phyloP scores from a whole-genome alignment of 768 basidiomycete genomes.

The Boletus insuetus region DNA sequence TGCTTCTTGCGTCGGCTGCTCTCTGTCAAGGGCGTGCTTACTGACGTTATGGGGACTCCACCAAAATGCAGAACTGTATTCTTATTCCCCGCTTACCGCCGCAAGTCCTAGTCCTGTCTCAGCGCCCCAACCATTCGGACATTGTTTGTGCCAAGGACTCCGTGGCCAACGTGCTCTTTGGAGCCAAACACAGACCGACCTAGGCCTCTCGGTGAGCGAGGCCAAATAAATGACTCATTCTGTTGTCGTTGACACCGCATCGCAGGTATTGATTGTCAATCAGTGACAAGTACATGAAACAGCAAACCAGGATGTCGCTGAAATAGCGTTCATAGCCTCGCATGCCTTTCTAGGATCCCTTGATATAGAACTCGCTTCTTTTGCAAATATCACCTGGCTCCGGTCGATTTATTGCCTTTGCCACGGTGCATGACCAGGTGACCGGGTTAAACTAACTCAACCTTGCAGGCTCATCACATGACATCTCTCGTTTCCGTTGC shows the following conservation, averaged over 20 bases:
- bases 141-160: background rate
- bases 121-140: background rate
- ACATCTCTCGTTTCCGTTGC: background rate
- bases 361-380: background rate
- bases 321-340: background rate
- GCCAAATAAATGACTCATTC: conserved; percentile 4
- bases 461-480: background rate
- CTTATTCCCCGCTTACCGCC: conserved; percentile 8
- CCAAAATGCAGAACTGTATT: background rate
- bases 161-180: conserved; percentile 9
- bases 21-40: conserved; percentile 2
- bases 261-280: background rate
- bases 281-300: background rate
- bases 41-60: conserved; percentile 14
- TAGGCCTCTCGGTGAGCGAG: background rate
- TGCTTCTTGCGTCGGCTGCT: conserved; percentile 4
- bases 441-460: background rate
- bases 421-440: background rate
- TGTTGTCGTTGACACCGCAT: background rate
- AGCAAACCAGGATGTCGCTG: background rate
- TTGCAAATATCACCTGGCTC: background rate
- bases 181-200: conserved; percentile 10
- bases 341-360: background rate
- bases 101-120: conserved; percentile 9
- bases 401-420: conserved; percentile 3